Percentiles rank a stretch among this genome's conserved stretches.
phyloP scores from a whole-genome alignment of 768 basidiomycete genomes.

The Lactarius vividus region DNA sequence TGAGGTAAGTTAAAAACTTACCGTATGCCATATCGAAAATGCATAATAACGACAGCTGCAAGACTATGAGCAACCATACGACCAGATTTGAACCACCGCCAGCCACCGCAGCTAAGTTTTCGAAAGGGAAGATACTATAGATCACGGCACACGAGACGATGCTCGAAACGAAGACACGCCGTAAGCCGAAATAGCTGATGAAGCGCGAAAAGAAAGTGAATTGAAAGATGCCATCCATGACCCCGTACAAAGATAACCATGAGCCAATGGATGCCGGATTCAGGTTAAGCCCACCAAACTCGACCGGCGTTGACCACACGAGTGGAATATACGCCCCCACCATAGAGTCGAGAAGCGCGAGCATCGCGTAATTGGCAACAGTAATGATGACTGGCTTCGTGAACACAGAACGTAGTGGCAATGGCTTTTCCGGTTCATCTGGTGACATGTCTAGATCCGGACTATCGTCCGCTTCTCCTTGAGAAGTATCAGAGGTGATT shows the following conservation, averaged over 20 bases:
- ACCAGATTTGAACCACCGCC: background rate
- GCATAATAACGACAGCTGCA: background rate
- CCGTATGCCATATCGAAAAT: background rate
- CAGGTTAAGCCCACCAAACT: constrained; percentile 33
- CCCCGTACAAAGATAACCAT: constrained; percentile 37
- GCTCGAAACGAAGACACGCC: constrained; percentile 32
- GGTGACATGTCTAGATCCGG: background rate
- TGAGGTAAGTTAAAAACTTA: background rate
- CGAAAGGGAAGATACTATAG: constrained; percentile 32
- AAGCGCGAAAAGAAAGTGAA: constrained; percentile 38
- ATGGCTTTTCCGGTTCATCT: constrained; percentile 8
- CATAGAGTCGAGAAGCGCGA: constrained; percentile 43
- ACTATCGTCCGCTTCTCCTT: background rate
- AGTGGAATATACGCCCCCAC: constrained; percentile 43
- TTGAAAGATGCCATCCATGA: constrained; percentile 39
- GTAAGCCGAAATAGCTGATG: constrained; percentile 37
- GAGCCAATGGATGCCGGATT: constrained; percentile 39
- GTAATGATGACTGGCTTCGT: constrained; percentile 37
- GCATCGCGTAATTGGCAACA: constrained; percentile 41
- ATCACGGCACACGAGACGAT: constrained; percentile 30
- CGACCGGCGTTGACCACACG: constrained; percentile 39
- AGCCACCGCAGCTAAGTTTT: background rate
- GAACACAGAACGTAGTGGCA: constrained; percentile 34
- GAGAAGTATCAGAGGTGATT: background rate
- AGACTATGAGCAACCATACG: background rate